Base-by-base conservation (phyloP, 1,139 yeast species). In the Saccharomyces hybrid region DNA sequence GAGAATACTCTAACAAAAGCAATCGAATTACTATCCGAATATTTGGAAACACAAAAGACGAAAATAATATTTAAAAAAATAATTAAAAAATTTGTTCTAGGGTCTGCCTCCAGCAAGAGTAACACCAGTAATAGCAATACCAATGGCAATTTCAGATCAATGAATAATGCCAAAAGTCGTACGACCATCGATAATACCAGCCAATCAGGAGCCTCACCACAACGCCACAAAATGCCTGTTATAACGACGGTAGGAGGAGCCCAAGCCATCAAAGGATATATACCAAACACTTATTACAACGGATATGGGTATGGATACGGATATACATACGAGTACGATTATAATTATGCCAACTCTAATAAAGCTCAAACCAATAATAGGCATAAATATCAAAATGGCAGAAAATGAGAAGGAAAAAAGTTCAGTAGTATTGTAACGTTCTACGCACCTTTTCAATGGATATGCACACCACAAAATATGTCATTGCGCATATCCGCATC, bases 21-120 rank as follows among this genome's bases (percentile, higher is more conserved):
- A 5, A 31, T 55, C 6, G 57, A 55, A 38, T 27, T 61, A 5
- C 31, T 62, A 28, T 42, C 52, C 13, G 56, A 56, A 5, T 61
- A 57, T 47, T 31, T 61, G n/a, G 34, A 11, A 25, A 14, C 38
- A 26, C 49, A 50, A 46, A 48, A 20, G 26, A 50, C 9, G 4
- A 38, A 51, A 29, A 48, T 51, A 4, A 29, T 34, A 34, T 34
- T 34, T 5, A 34, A 34, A 16, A 34, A 34, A 14, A 4, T 34
- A 23, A 14, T 34, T 8, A 34, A 34, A 34, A 9, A 34, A 8
- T 34, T 34, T 34, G 42, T 34, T 34, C 20, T 34, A 34, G 11
- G 23, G 4, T 16, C 42, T 9, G 14, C 42, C 3, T 6, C 23
- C 42, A 34, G 16, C 23, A 34, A 34, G 23, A 14, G 3, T 34